Percentiles rank a stretch among this genome's conserved stretches.
phyloP scores from a whole-genome alignment of 1,139 yeast species.

The Kodamaea arcana region DNA sequence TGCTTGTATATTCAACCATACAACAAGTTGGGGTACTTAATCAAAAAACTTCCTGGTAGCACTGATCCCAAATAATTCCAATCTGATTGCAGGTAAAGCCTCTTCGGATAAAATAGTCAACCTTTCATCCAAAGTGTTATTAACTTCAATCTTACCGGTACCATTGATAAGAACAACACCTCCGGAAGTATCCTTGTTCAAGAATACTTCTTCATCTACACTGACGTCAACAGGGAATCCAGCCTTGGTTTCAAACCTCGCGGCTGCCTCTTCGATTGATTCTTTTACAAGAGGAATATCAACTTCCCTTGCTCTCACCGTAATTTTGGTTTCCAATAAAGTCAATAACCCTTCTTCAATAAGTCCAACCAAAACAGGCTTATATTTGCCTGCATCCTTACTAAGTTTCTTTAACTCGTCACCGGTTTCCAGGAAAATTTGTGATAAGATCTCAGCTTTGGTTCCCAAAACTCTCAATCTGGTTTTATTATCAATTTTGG shows the following conservation, averaged over 20 bases:
- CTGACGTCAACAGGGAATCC: slow-evolving; percentile 45
- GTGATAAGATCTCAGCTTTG: slow-evolving; percentile 75
- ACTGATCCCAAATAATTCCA: slow-evolving; percentile 87
- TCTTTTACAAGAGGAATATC: slow-evolving; percentile 65
- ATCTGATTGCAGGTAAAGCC: slow-evolving; percentile 88
- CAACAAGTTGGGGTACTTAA: no score
- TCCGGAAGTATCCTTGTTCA: slow-evolving; percentile 69
- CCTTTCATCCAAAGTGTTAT: slow-evolving; percentile 94
- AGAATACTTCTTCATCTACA: slow-evolving; percentile 53
- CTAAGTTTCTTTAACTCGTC: slow-evolving; percentile 55
- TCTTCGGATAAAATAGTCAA: slow-evolving; percentile 75
- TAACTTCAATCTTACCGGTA: slow-evolving; percentile 79
- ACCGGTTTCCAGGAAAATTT: slow-evolving; percentile 69
- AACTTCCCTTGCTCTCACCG: slow-evolving; percentile 62
- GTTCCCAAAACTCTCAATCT: slow-evolving; percentile 86
- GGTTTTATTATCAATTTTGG: slow-evolving; percentile 92
- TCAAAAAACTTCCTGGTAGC: slow-evolving; percentile 87
- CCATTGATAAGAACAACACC: slow-evolving; percentile 75
- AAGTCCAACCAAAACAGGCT: slow-evolving; percentile 66
- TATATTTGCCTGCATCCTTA: slow-evolving; percentile 50
- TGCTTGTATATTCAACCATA: no score
- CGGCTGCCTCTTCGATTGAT: slow-evolving; percentile 59
- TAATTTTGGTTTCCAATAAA: slow-evolving; percentile 65
- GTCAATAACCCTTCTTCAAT: slow-evolving; percentile 80
- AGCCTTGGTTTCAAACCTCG: slow-evolving; percentile 57